Base-by-base conservation (phyloP, 352 stramenopile species). In the Globisporangium spinosum region DNA sequence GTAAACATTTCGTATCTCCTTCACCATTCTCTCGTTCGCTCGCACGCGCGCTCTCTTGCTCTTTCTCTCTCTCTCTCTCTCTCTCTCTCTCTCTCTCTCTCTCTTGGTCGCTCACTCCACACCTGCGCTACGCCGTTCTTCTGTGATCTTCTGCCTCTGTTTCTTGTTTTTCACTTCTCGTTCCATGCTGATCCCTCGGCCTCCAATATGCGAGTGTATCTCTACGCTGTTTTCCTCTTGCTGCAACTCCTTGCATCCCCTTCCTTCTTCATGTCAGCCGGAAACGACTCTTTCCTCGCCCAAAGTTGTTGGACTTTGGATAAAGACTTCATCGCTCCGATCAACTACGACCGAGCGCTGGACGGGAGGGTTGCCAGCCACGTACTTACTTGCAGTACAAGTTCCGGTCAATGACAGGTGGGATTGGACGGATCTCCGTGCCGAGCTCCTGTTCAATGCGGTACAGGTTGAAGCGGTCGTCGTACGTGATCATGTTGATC, bases 401-500 rank as follows among this genome's bases (percentile, higher is more conserved):
- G 79, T 98, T 98, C 58, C 97, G 93, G 79, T 99, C 97, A 79
- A 99, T 99, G 35, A 97, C 86, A 20, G 95, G 89, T 58, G 98
- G 98, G 71, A 99, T 99, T 10, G 98, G 97, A 62, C 98, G 88
- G 74, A 99, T 99, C 82, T 99, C 97, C 25, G 98, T 99, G 64
- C 97, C 97, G 7, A 99, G 89, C 77, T 99, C 98, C 72, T 99
- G 94, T 77, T 99, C 98, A 62, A 99, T 99, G 35, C 92, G 89
- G 80, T 98, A 99, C 62, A 99, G 76, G 67, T 97, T 97, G 82
- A 99, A 96, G 57, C 96, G 87, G 78, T 99, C 98, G 64, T 99
- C 97, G 74, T 98, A 98, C 55, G 98, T 99, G 77, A 99, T 99
- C 73, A 99, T 96, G 75, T 99, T 99, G 76, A 99, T 98, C 27